Evolutionary conservation across 1,284 basidiomycete genomes (phyloP), one percentile per base, ranked within the genome.

Genomic region (Puccinia novopanici): DNA sequence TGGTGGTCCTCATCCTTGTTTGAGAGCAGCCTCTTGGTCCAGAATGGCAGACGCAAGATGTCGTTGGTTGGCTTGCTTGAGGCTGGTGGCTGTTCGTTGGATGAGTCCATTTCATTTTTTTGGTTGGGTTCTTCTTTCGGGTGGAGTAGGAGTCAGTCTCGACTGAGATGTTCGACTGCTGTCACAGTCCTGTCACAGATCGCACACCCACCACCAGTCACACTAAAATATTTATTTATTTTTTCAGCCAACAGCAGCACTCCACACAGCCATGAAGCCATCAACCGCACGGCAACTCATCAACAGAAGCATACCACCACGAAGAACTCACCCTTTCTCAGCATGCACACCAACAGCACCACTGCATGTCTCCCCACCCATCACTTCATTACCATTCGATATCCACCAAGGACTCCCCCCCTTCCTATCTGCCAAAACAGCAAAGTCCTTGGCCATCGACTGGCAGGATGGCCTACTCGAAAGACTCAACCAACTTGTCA

Each of bases 391-490:
- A 34, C 76, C 76, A n/a, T 78, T 78, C 54, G 34, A 34, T 17
- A n/a, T 78, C 63, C 50, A 68, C 24, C 61, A 50, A n/a, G 63
- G 65, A 10, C 40, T 78, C 2, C n/a, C 48, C 24, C 76, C 76
- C 48, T 78, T 78, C 50, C 34, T 78, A 55, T 78, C 76, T 12
- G 15, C 76, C n/a, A 68, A 54, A 2, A 70, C 76, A 5, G 34
- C 68, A 24, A 68, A 59, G 45, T 68, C 76, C 8, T 48, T 78
- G 30, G 63, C 76, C 0, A 59, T 78, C 63, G 76, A 78, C 24
- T 78, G 76, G 76, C 76, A 78, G 27, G 63, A 65, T 48, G 76
- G 76, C 2, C 54, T 78, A 45, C 40, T 78, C n/a, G 65, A 78
- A 9, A 54, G 76, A 30, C 42, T 78, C 10, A 71, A 78, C 57